A percentile compares a stretch with the other conserved stretches of the same genome.
Evolutionary conservation across 129 eudicot species (phyloP).

Genomic region (Helichrysum umbraculigerum): DNA sequence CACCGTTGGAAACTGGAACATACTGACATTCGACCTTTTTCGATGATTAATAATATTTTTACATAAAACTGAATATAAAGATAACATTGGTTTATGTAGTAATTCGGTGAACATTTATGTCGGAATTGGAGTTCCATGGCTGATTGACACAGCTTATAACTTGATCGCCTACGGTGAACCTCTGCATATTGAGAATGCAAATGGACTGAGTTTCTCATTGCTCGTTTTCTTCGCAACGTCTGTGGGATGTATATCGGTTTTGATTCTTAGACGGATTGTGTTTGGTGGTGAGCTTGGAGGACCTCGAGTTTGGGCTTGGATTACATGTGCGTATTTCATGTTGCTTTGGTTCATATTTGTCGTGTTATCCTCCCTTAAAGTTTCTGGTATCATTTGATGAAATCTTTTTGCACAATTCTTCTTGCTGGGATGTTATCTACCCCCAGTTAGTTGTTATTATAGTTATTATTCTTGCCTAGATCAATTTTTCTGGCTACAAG

Average conservation of each 20-base stretch:
- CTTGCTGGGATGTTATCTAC: conserved; percentile 6
- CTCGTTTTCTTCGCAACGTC: conserved; percentile 86
- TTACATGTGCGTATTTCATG: conserved; percentile 71
- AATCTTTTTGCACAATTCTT: background rate
- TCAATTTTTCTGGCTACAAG: background rate
- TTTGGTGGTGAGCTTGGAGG: conserved; percentile 94
- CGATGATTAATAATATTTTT: too few relatives aligned
- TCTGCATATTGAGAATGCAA: conserved; percentile 59
- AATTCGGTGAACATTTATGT: conserved; percentile 97
- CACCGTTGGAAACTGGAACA: too few relatives aligned
- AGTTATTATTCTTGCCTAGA: background rate
- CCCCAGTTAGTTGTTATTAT: conserved; percentile 1
- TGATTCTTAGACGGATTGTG: conserved; percentile 63
- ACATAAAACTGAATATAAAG: background rate
- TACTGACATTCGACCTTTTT: too few relatives aligned
- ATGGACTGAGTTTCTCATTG: conserved; percentile 81
- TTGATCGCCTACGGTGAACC: conserved; percentile 69
- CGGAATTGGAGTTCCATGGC: conserved; percentile 97
- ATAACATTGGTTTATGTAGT: conserved; percentile 39
- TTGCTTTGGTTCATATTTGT: conserved; percentile 81
- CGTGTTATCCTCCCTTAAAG: conserved; percentile 73
- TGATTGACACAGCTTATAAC: conserved; percentile 82
- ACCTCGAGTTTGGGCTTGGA: conserved; percentile 90
- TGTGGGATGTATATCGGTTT: conserved; percentile 64
- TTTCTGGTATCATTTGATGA: conserved; percentile 58